Evolutionary conservation across 2,329 filamentous ascomycete genomes (phyloP).

Genomic region (Cryphonectria japonica): DNA sequence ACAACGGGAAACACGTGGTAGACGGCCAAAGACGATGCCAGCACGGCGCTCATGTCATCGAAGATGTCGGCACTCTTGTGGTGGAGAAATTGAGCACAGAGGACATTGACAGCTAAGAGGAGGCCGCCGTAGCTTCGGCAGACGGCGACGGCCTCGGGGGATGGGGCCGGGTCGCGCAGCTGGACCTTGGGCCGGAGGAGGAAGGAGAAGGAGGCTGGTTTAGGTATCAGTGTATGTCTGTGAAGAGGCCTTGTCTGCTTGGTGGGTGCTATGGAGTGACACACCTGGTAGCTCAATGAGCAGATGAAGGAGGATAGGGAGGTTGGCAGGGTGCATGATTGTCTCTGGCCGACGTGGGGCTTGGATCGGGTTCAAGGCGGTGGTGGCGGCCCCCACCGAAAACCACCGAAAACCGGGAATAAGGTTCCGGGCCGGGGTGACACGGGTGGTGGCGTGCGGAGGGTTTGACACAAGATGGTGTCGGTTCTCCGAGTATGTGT

Average conservation of each 20-base stretch:
- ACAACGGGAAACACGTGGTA: constrained; percentile 55
- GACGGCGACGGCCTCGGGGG: constrained; percentile 46
- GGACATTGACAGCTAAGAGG: constrained; percentile 49
- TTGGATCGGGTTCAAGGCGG: neutral
- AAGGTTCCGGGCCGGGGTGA: neutral
- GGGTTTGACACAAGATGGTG: neutral
- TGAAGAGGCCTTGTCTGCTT: neutral
- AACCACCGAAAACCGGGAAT: neutral
- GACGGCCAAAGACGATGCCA: constrained; percentile 47
- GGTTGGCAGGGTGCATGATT: constrained; percentile 24
- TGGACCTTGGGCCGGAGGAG: constrained; percentile 47
- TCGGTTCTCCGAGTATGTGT: neutral
- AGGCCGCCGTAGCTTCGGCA: constrained; percentile 53
- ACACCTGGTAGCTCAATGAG: constrained; percentile 24
- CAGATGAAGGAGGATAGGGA: constrained; percentile 24
- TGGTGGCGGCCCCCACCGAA: neutral
- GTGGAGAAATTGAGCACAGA: constrained; percentile 47
- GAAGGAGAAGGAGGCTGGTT: constrained; percentile 50
- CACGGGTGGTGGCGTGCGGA: neutral
- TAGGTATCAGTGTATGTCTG: neutral
- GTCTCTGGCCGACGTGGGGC: neutral
- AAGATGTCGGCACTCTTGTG: constrained; percentile 39
- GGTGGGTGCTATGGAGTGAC: neutral
- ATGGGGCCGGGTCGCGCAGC: constrained; percentile 42
- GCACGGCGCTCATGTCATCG: constrained; percentile 39